phyloP scores from a whole-genome alignment of 495 filamentous ascomycete genomes.

The Trichoderma asperelloides region DNA sequence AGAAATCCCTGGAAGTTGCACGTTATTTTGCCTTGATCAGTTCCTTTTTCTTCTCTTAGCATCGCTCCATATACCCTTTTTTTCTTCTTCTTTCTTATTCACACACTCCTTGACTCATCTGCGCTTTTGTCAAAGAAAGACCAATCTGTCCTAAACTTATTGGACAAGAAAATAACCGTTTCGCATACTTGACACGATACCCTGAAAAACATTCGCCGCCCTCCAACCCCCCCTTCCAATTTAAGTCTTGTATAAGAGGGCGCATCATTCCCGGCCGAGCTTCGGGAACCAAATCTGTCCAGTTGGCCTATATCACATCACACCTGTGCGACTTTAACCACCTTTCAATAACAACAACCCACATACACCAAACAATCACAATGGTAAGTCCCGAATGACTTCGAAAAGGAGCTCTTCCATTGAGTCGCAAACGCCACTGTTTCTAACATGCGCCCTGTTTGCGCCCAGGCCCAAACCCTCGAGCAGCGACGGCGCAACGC shows the following conservation, averaged over 20 bases:
- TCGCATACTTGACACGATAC: neutral
- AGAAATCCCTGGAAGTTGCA: neutral
- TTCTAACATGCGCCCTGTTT: neutral
- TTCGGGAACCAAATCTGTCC: neutral
- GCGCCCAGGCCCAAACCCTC: conserved; percentile 77
- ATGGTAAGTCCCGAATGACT: neutral
- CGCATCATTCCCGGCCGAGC: neutral
- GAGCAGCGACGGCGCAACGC: conserved; percentile 85
- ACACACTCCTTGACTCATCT: neutral
- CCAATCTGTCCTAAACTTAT: neutral
- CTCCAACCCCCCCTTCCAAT: neutral
- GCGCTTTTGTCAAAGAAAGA: neutral
- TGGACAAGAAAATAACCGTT: neutral
- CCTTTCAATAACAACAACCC: neutral
- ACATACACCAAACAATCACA: neutral
- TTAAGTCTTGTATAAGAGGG: neutral
- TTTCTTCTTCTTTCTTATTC: neutral
- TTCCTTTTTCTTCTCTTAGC: neutral
- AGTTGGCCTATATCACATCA: neutral
- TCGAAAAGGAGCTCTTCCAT: neutral
- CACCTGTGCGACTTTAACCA: neutral
- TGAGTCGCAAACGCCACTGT: neutral
- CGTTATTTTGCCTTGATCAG: neutral
- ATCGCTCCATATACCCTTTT: neutral
- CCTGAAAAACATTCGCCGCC: neutral